These are phyloP conservation scores for Pythium sukuiense DNA, from an alignment of 352 stramenopile genomes.

Conservation along the genomic window DNA sequence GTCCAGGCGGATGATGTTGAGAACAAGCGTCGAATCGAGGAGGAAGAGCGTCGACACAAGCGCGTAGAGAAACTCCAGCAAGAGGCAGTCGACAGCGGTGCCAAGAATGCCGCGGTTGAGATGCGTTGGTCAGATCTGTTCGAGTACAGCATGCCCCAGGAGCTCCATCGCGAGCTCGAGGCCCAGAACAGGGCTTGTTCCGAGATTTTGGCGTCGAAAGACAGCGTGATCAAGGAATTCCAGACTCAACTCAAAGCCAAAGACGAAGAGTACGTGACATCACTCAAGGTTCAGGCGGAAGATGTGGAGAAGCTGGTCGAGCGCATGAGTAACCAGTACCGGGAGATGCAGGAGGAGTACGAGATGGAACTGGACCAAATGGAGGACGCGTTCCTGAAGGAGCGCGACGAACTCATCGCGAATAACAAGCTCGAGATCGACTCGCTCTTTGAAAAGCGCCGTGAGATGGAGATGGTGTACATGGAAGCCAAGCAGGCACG, in stretches of 20 bases:
- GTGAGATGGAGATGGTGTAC: slow-evolving; percentile 93
- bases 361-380: slow-evolving; percentile 92
- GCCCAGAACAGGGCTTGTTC: slow-evolving; percentile 83
- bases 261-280: slow-evolving; percentile 94
- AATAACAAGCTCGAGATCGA: slow-evolving; percentile 92
- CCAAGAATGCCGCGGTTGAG: slow-evolving; percentile 93
- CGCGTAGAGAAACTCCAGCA: slow-evolving; percentile 89
- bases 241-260: slow-evolving; percentile 92
- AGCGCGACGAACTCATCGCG: slow-evolving; percentile 88
- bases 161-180: slow-evolving; percentile 90
- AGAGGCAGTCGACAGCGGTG: slow-evolving; percentile 86
- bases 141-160: slow-evolving; percentile 92
- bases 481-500: slow-evolving; percentile 92
- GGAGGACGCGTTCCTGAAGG: slow-evolving; percentile 92
- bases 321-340: slow-evolving; percentile 91
- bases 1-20: slow-evolving; percentile 90
- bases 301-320: slow-evolving; percentile 90
- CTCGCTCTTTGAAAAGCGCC: slow-evolving; percentile 90
- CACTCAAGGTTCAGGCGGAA: slow-evolving; percentile 88
- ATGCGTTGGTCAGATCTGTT: slow-evolving; percentile 92
- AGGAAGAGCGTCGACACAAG: slow-evolving; percentile 87
- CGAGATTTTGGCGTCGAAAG: slow-evolving; percentile 92
- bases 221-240: slow-evolving; percentile 88
- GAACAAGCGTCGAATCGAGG: slow-evolving; percentile 86
- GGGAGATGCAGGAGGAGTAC: slow-evolving; percentile 93